Evolutionary conservation across 192 early-diverging fungal species (phyloP).

Genomic region (Spizellomyces sp.): DNA sequence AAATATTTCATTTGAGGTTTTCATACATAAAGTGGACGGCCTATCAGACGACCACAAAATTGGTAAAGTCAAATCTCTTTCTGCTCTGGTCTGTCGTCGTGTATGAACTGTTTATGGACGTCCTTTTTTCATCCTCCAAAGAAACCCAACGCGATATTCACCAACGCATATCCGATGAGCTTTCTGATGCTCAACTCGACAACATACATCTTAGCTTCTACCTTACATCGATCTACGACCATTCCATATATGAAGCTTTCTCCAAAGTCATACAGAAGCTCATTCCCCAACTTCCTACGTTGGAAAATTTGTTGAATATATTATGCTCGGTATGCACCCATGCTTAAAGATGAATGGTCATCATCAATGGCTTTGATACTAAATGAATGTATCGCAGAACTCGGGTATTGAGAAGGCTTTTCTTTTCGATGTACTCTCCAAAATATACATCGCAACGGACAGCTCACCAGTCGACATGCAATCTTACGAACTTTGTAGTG

Average conservation of each 20-base stretch:
- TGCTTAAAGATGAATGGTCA: neutral
- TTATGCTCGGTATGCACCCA: slow-evolving; percentile 77
- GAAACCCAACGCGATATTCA: slow-evolving; percentile 96
- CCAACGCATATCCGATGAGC: slow-evolving; percentile 84
- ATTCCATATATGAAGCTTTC: slow-evolving; percentile 93
- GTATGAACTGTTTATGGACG: neutral
- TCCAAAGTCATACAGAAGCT: slow-evolving; percentile 92
- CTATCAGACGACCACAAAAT: slow-evolving; percentile 94
- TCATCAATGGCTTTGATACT: neutral
- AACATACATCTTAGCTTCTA: slow-evolving; percentile 79
- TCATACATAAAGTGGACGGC: slow-evolving; percentile 97
- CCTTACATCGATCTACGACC: slow-evolving; percentile 92
- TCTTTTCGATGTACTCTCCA: slow-evolving; percentile 85
- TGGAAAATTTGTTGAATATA: slow-evolving; percentile 86
- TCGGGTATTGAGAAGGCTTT: slow-evolving; percentile 97
- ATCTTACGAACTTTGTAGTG: slow-evolving; percentile 88
- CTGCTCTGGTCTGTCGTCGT: neutral
- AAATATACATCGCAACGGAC: slow-evolving; percentile 95
- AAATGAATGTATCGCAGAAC: slow-evolving; percentile 55
- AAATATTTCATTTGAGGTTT: slow-evolving; percentile 87
- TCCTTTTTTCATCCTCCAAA: slow-evolving; percentile 24
- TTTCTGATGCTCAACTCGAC: slow-evolving; percentile 75
- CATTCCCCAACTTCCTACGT: slow-evolving; percentile 78
- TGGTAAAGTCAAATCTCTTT: slow-evolving; percentile 50
- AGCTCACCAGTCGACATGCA: slow-evolving; percentile 78